Conservation (phyloP, 1,284 basidiomycete genomes). For the Austroboletus rostrupii region DNA sequence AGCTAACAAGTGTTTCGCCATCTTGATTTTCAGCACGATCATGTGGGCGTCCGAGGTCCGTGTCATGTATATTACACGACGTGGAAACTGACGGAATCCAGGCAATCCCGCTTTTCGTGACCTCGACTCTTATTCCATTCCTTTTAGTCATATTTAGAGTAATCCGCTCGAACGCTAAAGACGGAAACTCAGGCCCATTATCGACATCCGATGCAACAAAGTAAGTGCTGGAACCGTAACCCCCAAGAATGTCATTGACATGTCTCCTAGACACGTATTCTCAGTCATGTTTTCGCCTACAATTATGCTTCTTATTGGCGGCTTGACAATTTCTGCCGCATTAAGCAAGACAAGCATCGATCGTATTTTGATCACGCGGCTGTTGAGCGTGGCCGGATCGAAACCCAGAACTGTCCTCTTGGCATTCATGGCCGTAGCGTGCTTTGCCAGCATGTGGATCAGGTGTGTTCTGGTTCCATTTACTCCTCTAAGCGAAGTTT, state of each 20-base stretch:
- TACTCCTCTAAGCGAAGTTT: constrained; percentile 13
- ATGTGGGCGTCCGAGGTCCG: constrained; percentile 94
- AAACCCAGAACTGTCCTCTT: constrained; percentile 84
- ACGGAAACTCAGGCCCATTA: constrained; percentile 44
- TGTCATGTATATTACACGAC: not conserved
- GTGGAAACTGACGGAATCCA: constrained; percentile 31
- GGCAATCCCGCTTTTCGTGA: constrained; percentile 97
- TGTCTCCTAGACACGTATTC: constrained; percentile 58
- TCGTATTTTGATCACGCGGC: constrained; percentile 88
- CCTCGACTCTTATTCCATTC: constrained; percentile 86
- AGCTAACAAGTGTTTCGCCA: constrained; percentile 89
- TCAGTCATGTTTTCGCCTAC: constrained; percentile 86
- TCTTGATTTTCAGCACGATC: constrained; percentile 89
- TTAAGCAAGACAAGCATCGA: constrained; percentile 98
- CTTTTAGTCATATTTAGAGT: constrained; percentile 87
- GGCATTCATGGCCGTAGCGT: constrained; percentile 94
- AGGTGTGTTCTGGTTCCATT: constrained; percentile 47
- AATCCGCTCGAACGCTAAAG: constrained; percentile 55
- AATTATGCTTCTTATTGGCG: constrained; percentile 94
- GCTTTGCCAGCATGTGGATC: constrained; percentile 99
- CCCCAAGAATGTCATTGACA: constrained; percentile 1
- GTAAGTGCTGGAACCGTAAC: constrained; percentile 40
- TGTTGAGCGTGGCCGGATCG: constrained; percentile 88
- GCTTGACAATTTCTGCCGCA: constrained; percentile 98
- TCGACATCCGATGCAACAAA: constrained; percentile 76